Base-by-base conservation (phyloP, 257 asterid species). In the Echium plantagineum region DNA sequence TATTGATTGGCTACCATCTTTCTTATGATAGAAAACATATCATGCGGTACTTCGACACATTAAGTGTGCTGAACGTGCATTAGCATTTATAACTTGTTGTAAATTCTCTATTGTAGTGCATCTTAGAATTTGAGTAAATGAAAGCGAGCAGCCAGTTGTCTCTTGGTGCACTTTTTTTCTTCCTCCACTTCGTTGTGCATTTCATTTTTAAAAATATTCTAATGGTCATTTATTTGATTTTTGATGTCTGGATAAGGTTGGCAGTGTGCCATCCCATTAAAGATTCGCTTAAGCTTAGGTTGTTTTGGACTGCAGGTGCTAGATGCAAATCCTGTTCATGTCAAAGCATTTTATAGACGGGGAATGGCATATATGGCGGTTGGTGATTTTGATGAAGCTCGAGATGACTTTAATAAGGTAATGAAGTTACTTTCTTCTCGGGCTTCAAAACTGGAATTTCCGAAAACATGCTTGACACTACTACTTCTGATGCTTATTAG, bases 321-420 rank as follows among this genome's bases (percentile, higher is more conserved):
- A 76, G 99, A 89, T 21, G 71, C 90, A 63, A 93, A 86, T 74
- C 97, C 97, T 17, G 85, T 68, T 68, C 97, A 93, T 61, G 89
- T 82, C 49, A 89, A 93, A 86, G 96, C 94, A 66, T 86, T 86
- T 58, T 93, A 89, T 74, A 86, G 96, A 30, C 94, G 99, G 20
- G 99, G 97, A 70, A 93, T 89, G 99, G 97, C 99, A 32, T 76
- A 77, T 76, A 80, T 86, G 89, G 77, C 87, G 13, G 80, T 74
- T 54, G 97, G 96, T 65, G 94, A 86, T 72, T 93, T 83, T 69
- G 91, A 81, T 65, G 96, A 93, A 73, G 97, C 99, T 67, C 80
- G 91, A 74, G 81, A 82, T 47, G 94, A 93, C 78, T 86, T 93
- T 70, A 83, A 81, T 52, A 86, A 93, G 96, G 97, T 89, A 54